These are phyloP conservation scores for Datura wrightii DNA, from an alignment of 257 asterid genomes.

Conservation along the genomic window DNA sequence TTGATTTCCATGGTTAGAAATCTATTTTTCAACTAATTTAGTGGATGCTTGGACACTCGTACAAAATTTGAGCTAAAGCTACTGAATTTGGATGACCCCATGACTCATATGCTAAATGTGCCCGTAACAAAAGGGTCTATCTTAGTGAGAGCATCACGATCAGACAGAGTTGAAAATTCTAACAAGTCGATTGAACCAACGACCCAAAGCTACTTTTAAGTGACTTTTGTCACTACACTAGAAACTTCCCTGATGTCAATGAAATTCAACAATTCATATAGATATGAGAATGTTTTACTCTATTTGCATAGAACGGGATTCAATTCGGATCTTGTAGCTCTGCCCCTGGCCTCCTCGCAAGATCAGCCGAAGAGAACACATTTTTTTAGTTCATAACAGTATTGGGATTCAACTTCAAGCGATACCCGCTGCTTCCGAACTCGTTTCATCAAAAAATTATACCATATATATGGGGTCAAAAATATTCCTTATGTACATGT, in stretches of 20 bases:
- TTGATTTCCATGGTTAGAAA: not conserved
- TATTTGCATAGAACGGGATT: too few species aligned
- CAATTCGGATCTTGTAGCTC: too few species aligned
- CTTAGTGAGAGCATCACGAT: not conserved
- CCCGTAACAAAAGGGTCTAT: not conserved
- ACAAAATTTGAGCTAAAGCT: not conserved
- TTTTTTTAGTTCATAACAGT: not conserved
- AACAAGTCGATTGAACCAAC: not conserved
- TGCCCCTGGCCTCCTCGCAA: too few species aligned
- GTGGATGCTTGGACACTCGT: not conserved
- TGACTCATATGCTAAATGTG: too few species aligned
- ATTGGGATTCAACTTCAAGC: too few species aligned
- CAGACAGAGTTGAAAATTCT: not conserved
- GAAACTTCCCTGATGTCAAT: not conserved
- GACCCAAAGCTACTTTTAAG: not conserved
- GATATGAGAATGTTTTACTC: too few species aligned
- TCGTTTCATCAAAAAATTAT: too few species aligned
- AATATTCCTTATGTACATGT: too few species aligned
- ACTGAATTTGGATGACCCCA: too few species aligned
- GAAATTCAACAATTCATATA: not conserved
- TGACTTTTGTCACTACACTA: not conserved
- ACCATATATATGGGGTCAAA: too few species aligned
- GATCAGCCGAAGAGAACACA: not conserved
- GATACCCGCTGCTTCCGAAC: too few species aligned
- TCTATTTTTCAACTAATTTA: not conserved